Conservation (phyloP, 257 asterid genomes). For the Solanum tarapatanum region DNA sequence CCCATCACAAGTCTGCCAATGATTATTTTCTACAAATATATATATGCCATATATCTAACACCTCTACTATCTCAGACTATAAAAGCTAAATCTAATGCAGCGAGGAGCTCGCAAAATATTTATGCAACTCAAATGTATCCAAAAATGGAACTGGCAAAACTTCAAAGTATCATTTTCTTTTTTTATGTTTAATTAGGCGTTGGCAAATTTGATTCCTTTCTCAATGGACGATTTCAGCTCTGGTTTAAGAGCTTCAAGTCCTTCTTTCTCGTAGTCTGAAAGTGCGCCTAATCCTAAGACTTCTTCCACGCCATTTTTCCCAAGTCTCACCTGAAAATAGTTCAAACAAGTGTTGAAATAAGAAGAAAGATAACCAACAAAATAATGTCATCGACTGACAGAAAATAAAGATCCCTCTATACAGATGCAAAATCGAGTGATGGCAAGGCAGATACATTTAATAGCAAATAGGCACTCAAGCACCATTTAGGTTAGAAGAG, state of each 20-base stretch:
- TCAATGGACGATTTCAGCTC: slow-evolving; percentile 68
- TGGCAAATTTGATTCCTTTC: slow-evolving; percentile 58
- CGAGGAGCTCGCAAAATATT: neutral
- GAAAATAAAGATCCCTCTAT: neutral
- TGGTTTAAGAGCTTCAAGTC: slow-evolving; percentile 58
- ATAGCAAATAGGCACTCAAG: neutral
- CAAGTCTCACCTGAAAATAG: slow-evolving; percentile 55
- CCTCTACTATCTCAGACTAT: neutral
- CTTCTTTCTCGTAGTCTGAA: slow-evolving; percentile 60
- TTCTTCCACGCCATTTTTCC: slow-evolving; percentile 83
- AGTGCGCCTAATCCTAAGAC: slow-evolving; percentile 57
- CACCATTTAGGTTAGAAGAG: neutral
- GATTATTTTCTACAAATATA: neutral
- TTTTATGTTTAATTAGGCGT: slow-evolving; percentile 15
- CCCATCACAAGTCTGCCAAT: neutral
- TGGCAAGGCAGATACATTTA: neutral
- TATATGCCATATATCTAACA: neutral
- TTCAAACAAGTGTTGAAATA: neutral
- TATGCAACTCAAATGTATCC: neutral
- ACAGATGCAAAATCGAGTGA: neutral
- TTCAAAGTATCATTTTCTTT: neutral
- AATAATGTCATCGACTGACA: neutral
- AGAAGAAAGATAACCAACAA: neutral
- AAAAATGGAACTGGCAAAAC: slow-evolving; percentile 7
- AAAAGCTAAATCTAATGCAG: neutral